phyloP scores from a whole-genome alignment of 2,329 filamentous ascomycete genomes.

The Cladosporium sp. region DNA sequence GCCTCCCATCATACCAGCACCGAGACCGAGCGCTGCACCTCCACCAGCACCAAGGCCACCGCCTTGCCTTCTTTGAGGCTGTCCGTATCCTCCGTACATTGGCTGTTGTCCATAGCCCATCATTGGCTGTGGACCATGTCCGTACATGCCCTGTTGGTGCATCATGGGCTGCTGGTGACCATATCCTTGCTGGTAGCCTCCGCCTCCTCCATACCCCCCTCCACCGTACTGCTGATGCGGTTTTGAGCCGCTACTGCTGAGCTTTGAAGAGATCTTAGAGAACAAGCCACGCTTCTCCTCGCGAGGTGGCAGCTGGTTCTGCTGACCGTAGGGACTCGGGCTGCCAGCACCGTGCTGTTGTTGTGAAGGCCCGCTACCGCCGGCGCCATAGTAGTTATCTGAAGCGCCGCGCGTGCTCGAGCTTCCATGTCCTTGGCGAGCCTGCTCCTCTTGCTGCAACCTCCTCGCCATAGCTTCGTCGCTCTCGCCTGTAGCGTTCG shows the following conservation, averaged over 20 bases:
- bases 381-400: slow-evolving; percentile 13
- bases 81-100: slow-evolving; percentile 10
- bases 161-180: slow-evolving; percentile 41
- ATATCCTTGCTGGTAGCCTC: slow-evolving; percentile 26
- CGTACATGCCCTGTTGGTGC: slow-evolving; percentile 26
- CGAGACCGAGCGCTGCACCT: slow-evolving; percentile 74
- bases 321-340: slow-evolving; percentile 35
- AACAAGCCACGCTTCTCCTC: slow-evolving; percentile 49
- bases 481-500: slow-evolving; percentile 4
- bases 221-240: slow-evolving; percentile 31
- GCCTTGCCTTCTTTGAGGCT: slow-evolving; percentile 24
- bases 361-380: not conserved
- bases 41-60: slow-evolving; percentile 67
- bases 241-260: slow-evolving; percentile 29
- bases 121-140: slow-evolving; percentile 6
- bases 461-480: slow-evolving; percentile 60
- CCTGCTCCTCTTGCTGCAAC: slow-evolving; percentile 75
- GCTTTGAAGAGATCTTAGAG: slow-evolving; percentile 55
- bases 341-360: not conserved
- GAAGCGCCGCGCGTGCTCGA: slow-evolving; percentile 29
- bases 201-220: slow-evolving; percentile 28
- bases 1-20: slow-evolving; percentile 79
- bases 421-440: not conserved
- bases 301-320: slow-evolving; percentile 34
- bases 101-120: not conserved